These are phyloP conservation scores for Scheffersomyces titani DNA, from an alignment of 1,139 yeast species.

Conservation along the genomic window DNA sequence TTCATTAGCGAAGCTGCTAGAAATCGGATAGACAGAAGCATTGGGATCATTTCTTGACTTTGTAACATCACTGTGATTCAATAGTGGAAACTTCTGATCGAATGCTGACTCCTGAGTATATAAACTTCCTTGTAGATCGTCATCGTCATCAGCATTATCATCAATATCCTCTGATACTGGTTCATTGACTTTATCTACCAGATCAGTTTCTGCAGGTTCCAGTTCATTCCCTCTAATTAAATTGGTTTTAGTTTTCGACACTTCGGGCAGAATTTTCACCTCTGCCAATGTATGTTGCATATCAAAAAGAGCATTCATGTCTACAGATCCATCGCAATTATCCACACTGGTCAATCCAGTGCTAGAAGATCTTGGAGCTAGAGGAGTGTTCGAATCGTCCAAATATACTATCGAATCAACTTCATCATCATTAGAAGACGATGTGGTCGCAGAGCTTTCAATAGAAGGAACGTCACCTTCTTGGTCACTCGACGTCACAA, in stretches of 20 bases:
- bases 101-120: slow-evolving; percentile 25
- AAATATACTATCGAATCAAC: slow-evolving; percentile 7
- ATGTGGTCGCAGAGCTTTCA: slow-evolving; percentile 1
- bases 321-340: slow-evolving; percentile 1
- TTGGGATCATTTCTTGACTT: slow-evolving; percentile 22
- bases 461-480: not conserved
- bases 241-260: not conserved
- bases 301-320: not conserved
- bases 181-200: not conserved
- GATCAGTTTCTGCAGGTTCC: not conserved
- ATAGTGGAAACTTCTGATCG: slow-evolving; percentile 34
- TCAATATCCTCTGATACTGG: slow-evolving; percentile 1
- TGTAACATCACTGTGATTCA: slow-evolving; percentile 6
- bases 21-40: slow-evolving; percentile 15
- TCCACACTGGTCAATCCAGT: slow-evolving; percentile 9
- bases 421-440: slow-evolving; percentile 8
- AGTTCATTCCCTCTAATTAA: not conserved
- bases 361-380: slow-evolving; percentile 5
- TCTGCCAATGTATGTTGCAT: not conserved
- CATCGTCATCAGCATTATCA: slow-evolving; percentile 5
- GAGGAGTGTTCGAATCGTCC: slow-evolving; percentile 4
- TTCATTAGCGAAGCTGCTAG: not conserved
- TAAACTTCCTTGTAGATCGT: slow-evolving; percentile 13
- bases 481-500: not conserved
- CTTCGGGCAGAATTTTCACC: not conserved